Percentiles rank a stretch among this genome's conserved stretches.
These are phyloP conservation scores for Suhomyces emberorum DNA, from an alignment of 805 yeast species.

Conservation along the genomic window DNA sequence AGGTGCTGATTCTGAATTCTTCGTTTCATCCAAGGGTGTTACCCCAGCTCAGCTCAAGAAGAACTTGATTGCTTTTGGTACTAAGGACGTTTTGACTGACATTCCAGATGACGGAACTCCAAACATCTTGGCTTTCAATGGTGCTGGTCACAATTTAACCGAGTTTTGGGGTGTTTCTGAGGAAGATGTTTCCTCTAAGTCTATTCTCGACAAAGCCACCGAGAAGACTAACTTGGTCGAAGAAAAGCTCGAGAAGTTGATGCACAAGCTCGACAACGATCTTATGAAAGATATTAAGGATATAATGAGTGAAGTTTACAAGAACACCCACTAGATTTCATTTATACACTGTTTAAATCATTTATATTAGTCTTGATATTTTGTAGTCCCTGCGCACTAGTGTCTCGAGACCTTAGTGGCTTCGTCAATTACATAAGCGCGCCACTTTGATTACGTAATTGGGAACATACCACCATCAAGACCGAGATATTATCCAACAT, in stretches of 20 bases:
- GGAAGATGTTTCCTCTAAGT: background rate
- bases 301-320: conserved; percentile 26
- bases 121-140: conserved; percentile 58
- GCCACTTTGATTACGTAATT: too few relatives aligned
- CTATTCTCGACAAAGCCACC: background rate
- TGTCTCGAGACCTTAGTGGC: too few relatives aligned
- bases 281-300: conserved; percentile 23
- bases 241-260: conserved; percentile 18
- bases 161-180: conserved; percentile 43
- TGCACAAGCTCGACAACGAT: conserved; percentile 18
- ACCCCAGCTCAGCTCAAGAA: conserved; percentile 54
- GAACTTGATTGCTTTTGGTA: conserved; percentile 50
- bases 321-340: conserved; percentile 6
- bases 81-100: conserved; percentile 44
- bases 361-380: too few relatives aligned
- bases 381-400: too few relatives aligned
- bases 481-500: too few relatives aligned
- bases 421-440: too few relatives aligned
- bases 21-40: conserved; percentile 37
- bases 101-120: conserved; percentile 49
- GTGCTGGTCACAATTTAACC: conserved; percentile 53
- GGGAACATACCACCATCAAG: too few relatives aligned
- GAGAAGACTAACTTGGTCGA: background rate
- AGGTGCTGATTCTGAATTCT: conserved; percentile 46
- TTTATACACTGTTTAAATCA: too few relatives aligned